These are phyloP conservation scores for Pilaira anomala DNA, from an alignment of 192 early-diverging fungal genomes.

Conservation along the genomic window DNA sequence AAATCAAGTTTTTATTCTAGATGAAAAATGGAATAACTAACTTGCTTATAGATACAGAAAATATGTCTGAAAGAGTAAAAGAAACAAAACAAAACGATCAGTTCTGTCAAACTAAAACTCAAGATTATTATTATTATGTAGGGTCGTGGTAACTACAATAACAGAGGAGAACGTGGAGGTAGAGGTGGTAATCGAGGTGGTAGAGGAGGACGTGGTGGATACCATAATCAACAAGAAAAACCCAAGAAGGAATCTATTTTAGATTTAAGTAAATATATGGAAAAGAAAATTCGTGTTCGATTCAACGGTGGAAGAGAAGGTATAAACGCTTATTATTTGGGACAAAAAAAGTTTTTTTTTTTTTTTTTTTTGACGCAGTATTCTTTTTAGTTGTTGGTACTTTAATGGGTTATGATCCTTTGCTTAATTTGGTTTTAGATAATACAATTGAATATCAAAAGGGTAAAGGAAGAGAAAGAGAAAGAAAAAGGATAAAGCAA, in stretches of 20 bases:
- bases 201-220: slow-evolving; percentile 46
- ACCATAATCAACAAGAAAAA: slow-evolving; percentile 56
- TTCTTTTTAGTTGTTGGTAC: slow-evolving; percentile 71
- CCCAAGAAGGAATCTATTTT: slow-evolving; percentile 89
- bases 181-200: slow-evolving; percentile 52
- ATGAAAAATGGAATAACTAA: too few species aligned
- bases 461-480: slow-evolving; percentile 44
- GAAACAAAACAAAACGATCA: too few species aligned
- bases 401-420: slow-evolving; percentile 89
- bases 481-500: background rate
- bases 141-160: slow-evolving; percentile 15
- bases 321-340: slow-evolving; percentile 37
- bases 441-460: slow-evolving; percentile 80
- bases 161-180: slow-evolving; percentile 47
- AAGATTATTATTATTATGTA: background rate
- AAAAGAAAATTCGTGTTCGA: slow-evolving; percentile 90
- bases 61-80: background rate
- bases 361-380: too few species aligned
- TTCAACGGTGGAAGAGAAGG: slow-evolving; percentile 94
- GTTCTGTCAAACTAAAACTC: background rate
- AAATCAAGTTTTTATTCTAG: too few species aligned
- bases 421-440: slow-evolving; percentile 93
- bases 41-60: too few species aligned
- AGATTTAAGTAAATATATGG: slow-evolving; percentile 89
- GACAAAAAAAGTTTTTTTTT: too few species aligned